A percentile compares a stretch with the other conserved stretches of the same genome.
phyloP scores from a whole-genome alignment of 1,284 basidiomycete genomes.

The Ganoderma boninense region DNA sequence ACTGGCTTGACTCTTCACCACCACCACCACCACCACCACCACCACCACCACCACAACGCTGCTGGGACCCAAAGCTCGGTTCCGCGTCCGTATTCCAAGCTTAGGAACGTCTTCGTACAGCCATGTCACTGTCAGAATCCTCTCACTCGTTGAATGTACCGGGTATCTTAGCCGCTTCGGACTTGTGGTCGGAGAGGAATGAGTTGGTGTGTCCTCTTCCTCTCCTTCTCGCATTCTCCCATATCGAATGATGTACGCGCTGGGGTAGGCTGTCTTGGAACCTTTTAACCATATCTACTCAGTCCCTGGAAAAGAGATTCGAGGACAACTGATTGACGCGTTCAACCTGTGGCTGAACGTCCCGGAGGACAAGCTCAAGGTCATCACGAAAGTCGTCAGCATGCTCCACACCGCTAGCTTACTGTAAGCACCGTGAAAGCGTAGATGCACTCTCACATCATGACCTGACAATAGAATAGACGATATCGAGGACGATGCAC shows the following conservation, averaged over 20 bases:
- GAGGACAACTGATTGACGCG: conserved; percentile 89
- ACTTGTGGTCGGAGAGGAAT: conserved; percentile 35
- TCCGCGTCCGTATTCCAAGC: background rate
- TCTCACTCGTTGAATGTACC: conserved; percentile 25
- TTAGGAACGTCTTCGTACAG: too few species aligned
- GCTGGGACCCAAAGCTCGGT: background rate
- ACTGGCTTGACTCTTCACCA: background rate
- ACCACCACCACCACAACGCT: conserved; percentile 1
- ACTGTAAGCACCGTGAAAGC: conserved; percentile 62
- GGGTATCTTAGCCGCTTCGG: conserved; percentile 28
- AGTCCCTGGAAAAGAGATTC: conserved; percentile 94
- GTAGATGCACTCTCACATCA: background rate
- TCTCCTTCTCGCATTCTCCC: background rate
- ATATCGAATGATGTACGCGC: background rate
- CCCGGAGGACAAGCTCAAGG: conserved; percentile 70
- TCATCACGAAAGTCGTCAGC: conserved; percentile 85
- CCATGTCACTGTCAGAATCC: background rate
- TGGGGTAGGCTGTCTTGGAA: conserved; percentile 76
- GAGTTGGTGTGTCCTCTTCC: conserved; percentile 28
- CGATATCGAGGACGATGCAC: conserved; percentile 97
- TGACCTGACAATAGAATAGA: conserved; percentile 73
- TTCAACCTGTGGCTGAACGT: conserved; percentile 96
- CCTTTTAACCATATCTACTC: conserved; percentile 90
- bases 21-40: conserved; percentile 4
- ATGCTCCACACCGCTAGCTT: conserved; percentile 97